A percentile compares a stretch with the other conserved stretches of the same genome.
phyloP scores from a whole-genome alignment of 129 eudicot genomes.

The Centrapalus pauciflorus region DNA sequence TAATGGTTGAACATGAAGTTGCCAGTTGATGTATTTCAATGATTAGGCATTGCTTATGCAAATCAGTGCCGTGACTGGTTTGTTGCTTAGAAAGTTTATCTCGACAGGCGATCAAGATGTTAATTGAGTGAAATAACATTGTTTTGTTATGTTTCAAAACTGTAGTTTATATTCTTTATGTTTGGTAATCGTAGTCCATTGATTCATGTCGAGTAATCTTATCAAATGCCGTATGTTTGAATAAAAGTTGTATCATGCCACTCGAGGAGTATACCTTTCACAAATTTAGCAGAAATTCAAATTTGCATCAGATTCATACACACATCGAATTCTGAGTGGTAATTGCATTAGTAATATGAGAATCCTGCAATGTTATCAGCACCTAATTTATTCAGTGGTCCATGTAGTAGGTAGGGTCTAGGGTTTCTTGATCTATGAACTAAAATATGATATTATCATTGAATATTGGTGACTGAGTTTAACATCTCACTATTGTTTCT shows the following conservation, averaged over 20 bases:
- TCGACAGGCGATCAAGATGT: constrained; percentile 3
- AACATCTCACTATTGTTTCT: not conserved
- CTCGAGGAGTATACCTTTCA: not conserved
- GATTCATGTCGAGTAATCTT: not conserved
- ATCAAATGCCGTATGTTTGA: not conserved
- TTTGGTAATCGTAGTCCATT: not conserved
- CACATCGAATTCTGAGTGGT: not conserved
- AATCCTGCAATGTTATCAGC: not conserved
- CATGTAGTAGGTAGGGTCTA: not conserved
- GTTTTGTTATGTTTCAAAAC: too few species aligned
- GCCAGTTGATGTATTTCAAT: not conserved
- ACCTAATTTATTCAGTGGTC: not conserved
- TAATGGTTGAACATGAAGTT: constrained; percentile 10
- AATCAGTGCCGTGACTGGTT: not conserved
- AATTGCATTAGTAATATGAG: too few species aligned
- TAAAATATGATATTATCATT: not conserved
- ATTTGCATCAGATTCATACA: not conserved
- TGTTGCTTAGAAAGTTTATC: constrained; percentile 6
- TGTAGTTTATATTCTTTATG: too few species aligned
- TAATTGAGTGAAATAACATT: not conserved
- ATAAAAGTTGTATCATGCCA: not conserved
- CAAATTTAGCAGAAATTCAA: not conserved
- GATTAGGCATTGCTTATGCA: constrained; percentile 3
- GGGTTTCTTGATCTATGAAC: not conserved
- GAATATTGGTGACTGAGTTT: not conserved